A percentile compares a stretch with the other conserved stretches of the same genome.
Conservation (phyloP, 352 stramenopile species). For the Thalassiosira livingstoniorum region DNA sequence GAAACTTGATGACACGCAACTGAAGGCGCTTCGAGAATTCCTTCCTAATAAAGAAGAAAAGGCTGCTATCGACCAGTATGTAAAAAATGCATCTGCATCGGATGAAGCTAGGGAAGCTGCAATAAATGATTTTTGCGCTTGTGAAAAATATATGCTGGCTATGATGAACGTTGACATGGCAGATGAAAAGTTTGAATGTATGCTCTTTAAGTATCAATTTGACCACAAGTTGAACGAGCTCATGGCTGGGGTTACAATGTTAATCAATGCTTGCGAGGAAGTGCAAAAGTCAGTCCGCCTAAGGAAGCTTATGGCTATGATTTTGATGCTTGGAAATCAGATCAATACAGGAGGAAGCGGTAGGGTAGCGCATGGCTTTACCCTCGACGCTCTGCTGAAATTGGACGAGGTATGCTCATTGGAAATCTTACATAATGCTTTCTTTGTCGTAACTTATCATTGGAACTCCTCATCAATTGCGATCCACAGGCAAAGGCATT, state of each 20-base stretch:
- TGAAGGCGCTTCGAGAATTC: slow-evolving; percentile 93
- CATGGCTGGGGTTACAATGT: slow-evolving; percentile 80
- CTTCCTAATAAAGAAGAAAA: slow-evolving; percentile 93
- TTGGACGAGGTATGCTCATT: slow-evolving; percentile 82
- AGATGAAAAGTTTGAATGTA: slow-evolving; percentile 78
- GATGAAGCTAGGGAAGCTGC: slow-evolving; percentile 63
- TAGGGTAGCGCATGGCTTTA: slow-evolving; percentile 93
- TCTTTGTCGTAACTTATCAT: slow-evolving; percentile 4
- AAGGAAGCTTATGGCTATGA: slow-evolving; percentile 95
- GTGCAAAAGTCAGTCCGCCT: slow-evolving; percentile 92
- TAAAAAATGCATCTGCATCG: slow-evolving; percentile 70
- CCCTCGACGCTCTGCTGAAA: slow-evolving; percentile 94
- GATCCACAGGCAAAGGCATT: slow-evolving; percentile 88
- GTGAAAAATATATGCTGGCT: slow-evolving; percentile 87
- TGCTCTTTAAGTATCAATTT: slow-evolving; percentile 85
- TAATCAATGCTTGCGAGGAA: slow-evolving; percentile 93
- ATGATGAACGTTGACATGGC: slow-evolving; percentile 81
- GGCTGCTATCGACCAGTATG: slow-evolving; percentile 87
- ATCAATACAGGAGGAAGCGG: slow-evolving; percentile 91
- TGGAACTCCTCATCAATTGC: background rate
- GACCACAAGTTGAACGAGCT: slow-evolving; percentile 88
- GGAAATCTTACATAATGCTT: background rate
- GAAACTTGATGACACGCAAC: slow-evolving; percentile 80
- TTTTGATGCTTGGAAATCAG: slow-evolving; percentile 96
- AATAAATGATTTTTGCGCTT: slow-evolving; percentile 80